These are phyloP conservation scores for Cladophialophora exuberans DNA, from an alignment of 2,329 filamentous ascomycete genomes.

Conservation along the genomic window DNA sequence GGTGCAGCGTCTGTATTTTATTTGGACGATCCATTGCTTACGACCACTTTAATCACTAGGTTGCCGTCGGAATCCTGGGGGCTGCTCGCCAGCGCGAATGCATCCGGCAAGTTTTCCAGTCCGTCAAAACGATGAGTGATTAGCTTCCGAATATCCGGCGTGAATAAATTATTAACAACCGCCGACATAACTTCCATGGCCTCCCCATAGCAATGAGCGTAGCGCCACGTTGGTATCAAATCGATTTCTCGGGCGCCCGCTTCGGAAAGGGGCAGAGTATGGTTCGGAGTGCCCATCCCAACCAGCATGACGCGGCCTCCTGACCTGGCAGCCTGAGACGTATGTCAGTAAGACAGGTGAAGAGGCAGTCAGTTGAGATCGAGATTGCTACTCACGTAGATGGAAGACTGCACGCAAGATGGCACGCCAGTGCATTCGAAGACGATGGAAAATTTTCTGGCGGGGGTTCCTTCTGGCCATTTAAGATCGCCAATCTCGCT, in stretches of 20 bases:
- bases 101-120: not conserved
- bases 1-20: too few relatives aligned
- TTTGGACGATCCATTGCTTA: not conserved
- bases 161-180: not conserved
- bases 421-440: conserved; percentile 70
- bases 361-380: conserved; percentile 43
- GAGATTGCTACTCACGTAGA: conserved; percentile 65
- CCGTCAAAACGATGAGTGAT: conserved; percentile 1
- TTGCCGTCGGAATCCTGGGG: not conserved
- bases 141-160: not conserved
- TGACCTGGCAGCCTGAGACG: conserved; percentile 57
- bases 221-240: conserved; percentile 71
- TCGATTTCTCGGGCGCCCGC: conserved; percentile 75
- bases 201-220: conserved; percentile 69
- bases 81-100: not conserved
- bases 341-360: conserved; percentile 48
- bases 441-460: conserved; percentile 56
- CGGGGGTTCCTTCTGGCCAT: not conserved
- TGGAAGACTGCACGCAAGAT: conserved; percentile 47
- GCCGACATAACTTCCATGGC: conserved; percentile 60
- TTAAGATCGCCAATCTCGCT: not conserved
- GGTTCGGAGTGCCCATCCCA: conserved; percentile 70
- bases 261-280: conserved; percentile 72
- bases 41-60: not conserved
- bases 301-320: conserved; percentile 68